A percentile compares a stretch with the other conserved stretches of the same genome.
phyloP scores from a whole-genome alignment of 352 stramenopile species.

The Achlya hypogyna region DNA sequence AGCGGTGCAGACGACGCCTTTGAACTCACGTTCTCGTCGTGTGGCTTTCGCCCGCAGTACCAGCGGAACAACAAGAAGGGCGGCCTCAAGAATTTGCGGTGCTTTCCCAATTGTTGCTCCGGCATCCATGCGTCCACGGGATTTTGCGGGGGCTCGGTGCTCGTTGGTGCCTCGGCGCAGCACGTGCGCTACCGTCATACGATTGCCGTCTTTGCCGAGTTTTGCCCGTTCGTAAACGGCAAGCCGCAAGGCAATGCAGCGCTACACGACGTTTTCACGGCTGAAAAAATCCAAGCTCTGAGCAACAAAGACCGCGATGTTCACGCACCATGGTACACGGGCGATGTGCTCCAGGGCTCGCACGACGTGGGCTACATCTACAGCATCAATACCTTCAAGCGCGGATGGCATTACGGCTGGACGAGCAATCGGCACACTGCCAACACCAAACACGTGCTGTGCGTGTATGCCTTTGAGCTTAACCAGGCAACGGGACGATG shows the following conservation, averaged over 20 bases:
- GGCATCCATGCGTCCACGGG: conserved; percentile 72
- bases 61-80: conserved; percentile 88
- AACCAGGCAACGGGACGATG: not conserved
- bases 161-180: conserved; percentile 53
- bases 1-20: not conserved
- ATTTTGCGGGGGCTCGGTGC: conserved; percentile 80
- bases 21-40: not conserved
- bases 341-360: conserved; percentile 13
- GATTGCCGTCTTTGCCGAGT: conserved; percentile 10
- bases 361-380: conserved; percentile 17
- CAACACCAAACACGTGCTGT: conserved; percentile 22
- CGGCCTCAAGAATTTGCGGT: conserved; percentile 83
- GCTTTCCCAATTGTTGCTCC: conserved; percentile 78
- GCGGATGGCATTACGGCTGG: conserved; percentile 26
- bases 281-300: not conserved
- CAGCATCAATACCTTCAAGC: conserved; percentile 20
- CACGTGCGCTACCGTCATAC: conserved; percentile 1
- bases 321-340: conserved; percentile 10
- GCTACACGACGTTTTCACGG: conserved; percentile 4
- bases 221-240: conserved; percentile 7
- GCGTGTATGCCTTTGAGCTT: conserved; percentile 21
- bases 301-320: conserved; percentile 11
- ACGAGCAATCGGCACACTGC: conserved; percentile 24
- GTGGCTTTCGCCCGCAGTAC: conserved; percentile 63
- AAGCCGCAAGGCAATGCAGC: conserved; percentile 4